Base-by-base conservation (phyloP, 2,329 filamentous ascomycete species). In the Talaromyces rugulosus region DNA sequence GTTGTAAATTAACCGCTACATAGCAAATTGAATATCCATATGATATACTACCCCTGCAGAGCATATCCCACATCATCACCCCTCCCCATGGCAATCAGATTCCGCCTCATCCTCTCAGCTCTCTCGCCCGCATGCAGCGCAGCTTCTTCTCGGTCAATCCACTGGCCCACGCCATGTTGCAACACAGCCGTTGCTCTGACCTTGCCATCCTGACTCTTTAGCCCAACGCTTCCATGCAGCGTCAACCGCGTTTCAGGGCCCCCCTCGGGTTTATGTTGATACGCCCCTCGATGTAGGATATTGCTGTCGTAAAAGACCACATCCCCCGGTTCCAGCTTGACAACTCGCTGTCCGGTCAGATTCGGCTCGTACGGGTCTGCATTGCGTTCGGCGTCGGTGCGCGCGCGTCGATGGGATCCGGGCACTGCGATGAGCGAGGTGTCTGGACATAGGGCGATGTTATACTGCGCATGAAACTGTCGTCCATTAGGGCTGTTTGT, bases 251-350 rank as follows among this genome's bases (percentile, higher is more conserved):
- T 74, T 67, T 77, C 72, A 56, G 73, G 71, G 12, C 68, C 73
- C 4, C 70, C 70, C 51, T 73, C 71, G 28, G 64, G 65, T 64
- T 78, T 78, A 8, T 66, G 74, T 62, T 70, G 70, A 62, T 81
- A 81, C 30, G 77, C 72, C 2, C 78, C 77, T 5, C 78, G 73
- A 60, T 80, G 78, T 60, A 96, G 74, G 66, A 96, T 96, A 74
- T 96, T 96, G 71, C 93, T 96, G 74, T 96, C 87, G 72, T 96
- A 96, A 70, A 96, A 96, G 50, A 90, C 90, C 16, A 89, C 86
- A 75, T 96, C 92, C 0, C 92, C 92, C 0, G 91, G 83, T 65
- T 84, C 78, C 64, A 96, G 79, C 71, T 80, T 71, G 16, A 96
- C 91, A 3, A 84, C 76, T 14, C 88, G 70, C 78, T 92, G 87